Evolutionary conservation across 805 yeast species (phyloP).

Genomic region (Teunomyces gatunensis): DNA sequence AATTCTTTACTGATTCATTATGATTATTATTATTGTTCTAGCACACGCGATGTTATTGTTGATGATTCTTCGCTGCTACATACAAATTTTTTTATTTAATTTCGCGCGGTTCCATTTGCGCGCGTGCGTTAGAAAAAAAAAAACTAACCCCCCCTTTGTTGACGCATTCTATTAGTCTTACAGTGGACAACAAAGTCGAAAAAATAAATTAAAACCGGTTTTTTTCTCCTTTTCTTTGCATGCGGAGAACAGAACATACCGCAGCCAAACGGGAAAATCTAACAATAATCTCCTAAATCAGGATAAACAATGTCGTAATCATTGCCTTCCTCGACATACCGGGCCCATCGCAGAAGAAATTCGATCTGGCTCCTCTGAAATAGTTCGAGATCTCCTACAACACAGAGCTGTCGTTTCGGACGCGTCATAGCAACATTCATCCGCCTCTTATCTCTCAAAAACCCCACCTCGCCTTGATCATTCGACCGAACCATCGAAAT

Average conservation of each 20-base stretch:
- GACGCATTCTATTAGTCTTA: background rate
- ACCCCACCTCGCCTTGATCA: constrained; percentile 69
- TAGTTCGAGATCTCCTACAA: constrained; percentile 83
- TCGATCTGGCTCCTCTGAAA: constrained; percentile 41
- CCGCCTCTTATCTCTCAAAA: constrained; percentile 73
- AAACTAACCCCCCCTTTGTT: background rate
- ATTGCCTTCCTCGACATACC: constrained; percentile 59
- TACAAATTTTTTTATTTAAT: background rate
- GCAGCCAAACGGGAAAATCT: background rate
- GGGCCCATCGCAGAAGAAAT: constrained; percentile 64
- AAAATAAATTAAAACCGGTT: background rate
- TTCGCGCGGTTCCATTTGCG: background rate
- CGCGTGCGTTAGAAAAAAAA: background rate
- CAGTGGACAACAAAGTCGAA: background rate
- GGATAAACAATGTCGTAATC: constrained; percentile 66
- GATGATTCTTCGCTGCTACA: background rate
- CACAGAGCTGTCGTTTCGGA: constrained; percentile 78
- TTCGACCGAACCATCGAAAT: constrained; percentile 83
- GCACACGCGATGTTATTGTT: too few relatives aligned
- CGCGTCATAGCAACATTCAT: constrained; percentile 93
- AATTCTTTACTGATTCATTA: too few relatives aligned
- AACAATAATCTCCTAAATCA: constrained; percentile 26
- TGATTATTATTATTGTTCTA: too few relatives aligned
- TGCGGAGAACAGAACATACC: background rate
- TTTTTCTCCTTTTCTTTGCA: background rate